Percentiles rank a stretch among this genome's conserved stretches.
phyloP scores from a whole-genome alignment of 768 basidiomycete species.

The Trametes maxima region DNA sequence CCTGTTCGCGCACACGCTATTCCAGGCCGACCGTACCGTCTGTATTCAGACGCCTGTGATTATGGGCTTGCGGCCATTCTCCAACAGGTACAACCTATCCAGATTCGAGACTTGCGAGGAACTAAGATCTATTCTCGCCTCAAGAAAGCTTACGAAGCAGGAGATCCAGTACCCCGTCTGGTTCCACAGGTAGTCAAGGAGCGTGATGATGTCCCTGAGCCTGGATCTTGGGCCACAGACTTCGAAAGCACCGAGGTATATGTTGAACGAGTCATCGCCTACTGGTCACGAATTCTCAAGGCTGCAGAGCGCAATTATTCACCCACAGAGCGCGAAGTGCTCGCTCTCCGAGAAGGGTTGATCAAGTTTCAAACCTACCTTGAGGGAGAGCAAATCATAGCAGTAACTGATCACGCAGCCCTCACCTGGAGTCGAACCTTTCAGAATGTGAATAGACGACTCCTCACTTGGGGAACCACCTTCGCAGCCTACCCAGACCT shows the following conservation, averaged over 20 bases:
- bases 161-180: slow-evolving; percentile 16
- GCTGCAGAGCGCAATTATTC: slow-evolving; percentile 31
- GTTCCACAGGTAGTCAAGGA: slow-evolving; percentile 12
- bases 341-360: slow-evolving; percentile 28
- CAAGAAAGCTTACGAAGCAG: slow-evolving; percentile 10
- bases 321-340: slow-evolving; percentile 29
- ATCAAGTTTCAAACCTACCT: slow-evolving; percentile 31
- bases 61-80: slow-evolving; percentile 25
- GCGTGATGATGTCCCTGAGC: slow-evolving; percentile 1
- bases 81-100: slow-evolving; percentile 31
- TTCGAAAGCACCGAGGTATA: slow-evolving; percentile 27
- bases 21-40: slow-evolving; percentile 22
- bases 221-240: slow-evolving; percentile 16
- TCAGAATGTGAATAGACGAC: slow-evolving; percentile 40
- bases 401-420: slow-evolving; percentile 30
- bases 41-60: slow-evolving; percentile 34
- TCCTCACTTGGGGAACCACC: slow-evolving; percentile 40
- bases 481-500: slow-evolving; percentile 40
- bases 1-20: slow-evolving; percentile 27
- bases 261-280: slow-evolving; percentile 32
- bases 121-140: slow-evolving; percentile 28
- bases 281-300: slow-evolving; percentile 31
- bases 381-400: slow-evolving; percentile 28
- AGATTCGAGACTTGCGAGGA: slow-evolving; percentile 25
- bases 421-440: slow-evolving; percentile 41